phyloP scores from a whole-genome alignment of 345 rosid genomes.

The Arabis alpina region DNA sequence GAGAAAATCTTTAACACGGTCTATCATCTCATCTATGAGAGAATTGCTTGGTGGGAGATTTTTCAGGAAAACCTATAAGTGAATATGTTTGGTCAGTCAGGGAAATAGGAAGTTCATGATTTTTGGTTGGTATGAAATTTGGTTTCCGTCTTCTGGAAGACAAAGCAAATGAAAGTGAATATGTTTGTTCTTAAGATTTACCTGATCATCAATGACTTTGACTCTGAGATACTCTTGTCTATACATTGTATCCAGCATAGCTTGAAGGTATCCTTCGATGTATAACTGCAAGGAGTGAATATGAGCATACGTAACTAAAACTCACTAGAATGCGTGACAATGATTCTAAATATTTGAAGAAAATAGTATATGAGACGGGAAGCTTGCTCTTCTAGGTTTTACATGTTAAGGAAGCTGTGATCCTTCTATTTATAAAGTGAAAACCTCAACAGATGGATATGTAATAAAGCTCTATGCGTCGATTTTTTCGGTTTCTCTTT shows the following conservation, averaged over 20 bases:
- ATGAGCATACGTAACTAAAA: conserved; percentile 24
- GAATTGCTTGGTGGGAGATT: conserved; percentile 91
- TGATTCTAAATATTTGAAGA: conserved; percentile 20
- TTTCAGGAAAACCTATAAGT: conserved; percentile 74
- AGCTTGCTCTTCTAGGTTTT: conserved; percentile 3
- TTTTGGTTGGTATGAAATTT: background rate
- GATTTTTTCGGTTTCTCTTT: conserved; percentile 2
- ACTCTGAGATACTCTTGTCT: conserved; percentile 94
- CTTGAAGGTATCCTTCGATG: conserved; percentile 95
- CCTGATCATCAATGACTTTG: conserved; percentile 92
- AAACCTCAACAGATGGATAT: conserved; percentile 16
- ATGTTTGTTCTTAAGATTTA: conserved; percentile 30
- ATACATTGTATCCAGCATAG: conserved; percentile 86
- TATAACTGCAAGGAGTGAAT: conserved; percentile 60
- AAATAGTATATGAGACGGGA: background rate
- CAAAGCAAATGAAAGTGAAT: conserved; percentile 6
- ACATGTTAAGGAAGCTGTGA: background rate
- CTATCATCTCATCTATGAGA: conserved; percentile 84
- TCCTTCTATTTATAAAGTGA: background rate
- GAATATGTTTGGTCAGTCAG: conserved; percentile 24
- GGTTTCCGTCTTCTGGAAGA: background rate
- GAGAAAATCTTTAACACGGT: conserved; percentile 87
- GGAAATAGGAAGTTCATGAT: conserved; percentile 12
- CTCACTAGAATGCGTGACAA: conserved; percentile 16
- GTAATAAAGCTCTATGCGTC: conserved; percentile 1